Conservation (phyloP, 2,329 filamentous ascomycete genomes). For the Lojkania enalia region DNA sequence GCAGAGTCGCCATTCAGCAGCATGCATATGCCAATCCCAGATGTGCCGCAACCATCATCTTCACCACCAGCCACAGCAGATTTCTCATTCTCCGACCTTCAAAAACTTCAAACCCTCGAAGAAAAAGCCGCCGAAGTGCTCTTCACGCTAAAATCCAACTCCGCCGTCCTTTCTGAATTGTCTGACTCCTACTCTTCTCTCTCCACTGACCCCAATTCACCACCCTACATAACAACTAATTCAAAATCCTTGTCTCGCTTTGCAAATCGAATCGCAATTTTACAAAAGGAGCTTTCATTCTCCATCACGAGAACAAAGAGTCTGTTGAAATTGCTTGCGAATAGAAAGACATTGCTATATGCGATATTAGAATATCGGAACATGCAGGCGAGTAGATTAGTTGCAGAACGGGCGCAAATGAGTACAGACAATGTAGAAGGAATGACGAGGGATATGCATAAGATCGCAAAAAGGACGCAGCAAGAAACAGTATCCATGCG, state of each 20-base stretch:
- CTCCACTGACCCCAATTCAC: conserved; percentile 20
- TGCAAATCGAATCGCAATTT: not conserved
- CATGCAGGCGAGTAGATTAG: conserved; percentile 27
- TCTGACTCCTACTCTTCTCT: conserved; percentile 16
- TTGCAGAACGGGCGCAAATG: conserved; percentile 7
- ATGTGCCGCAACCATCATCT: not conserved
- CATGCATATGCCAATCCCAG: too few relatives aligned
- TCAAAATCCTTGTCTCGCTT: not conserved
- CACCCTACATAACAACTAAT: not conserved
- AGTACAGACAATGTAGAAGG: conserved; percentile 27
- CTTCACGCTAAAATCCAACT: conserved; percentile 32
- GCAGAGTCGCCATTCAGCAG: not conserved
- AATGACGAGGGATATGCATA: conserved; percentile 28
- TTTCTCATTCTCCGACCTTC: conserved; percentile 31
- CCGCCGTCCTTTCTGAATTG: not conserved
- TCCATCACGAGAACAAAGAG: not conserved
- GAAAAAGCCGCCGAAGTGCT: conserved; percentile 36
- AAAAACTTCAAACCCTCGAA: conserved; percentile 33
- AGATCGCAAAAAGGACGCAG: conserved; percentile 38
- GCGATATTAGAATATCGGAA: conserved; percentile 37
- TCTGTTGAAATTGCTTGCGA: not conserved
- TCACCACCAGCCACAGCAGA: not conserved
- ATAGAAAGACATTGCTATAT: conserved; percentile 25
- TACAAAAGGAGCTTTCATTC: not conserved
- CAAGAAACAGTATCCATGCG: conserved; percentile 46